phyloP scores from a whole-genome alignment of 1,139 yeast species.

The Yamadazyma oceani region DNA sequence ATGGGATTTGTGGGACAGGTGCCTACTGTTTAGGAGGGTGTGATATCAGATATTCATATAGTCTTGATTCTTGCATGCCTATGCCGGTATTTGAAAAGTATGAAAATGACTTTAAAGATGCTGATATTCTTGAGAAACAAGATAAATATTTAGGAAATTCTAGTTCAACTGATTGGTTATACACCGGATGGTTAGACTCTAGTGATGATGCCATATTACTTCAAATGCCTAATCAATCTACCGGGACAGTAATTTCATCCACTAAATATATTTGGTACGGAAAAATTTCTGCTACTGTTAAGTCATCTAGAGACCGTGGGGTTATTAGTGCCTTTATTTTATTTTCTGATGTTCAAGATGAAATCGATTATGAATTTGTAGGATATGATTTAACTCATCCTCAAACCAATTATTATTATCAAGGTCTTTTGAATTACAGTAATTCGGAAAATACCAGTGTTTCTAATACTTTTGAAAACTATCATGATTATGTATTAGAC shows the following conservation, averaged over 20 bases:
- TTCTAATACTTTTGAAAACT: conserved; percentile 59
- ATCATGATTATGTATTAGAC: conserved; percentile 77
- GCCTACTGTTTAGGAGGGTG: conserved; percentile 80
- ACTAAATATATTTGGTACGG: conserved; percentile 88
- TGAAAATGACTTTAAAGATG: conserved; percentile 36
- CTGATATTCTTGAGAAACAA: conserved; percentile 27
- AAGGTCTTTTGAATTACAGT: conserved; percentile 69
- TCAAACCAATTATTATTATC: conserved; percentile 77
- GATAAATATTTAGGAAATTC: conserved; percentile 69
- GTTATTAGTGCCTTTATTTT: conserved; percentile 85
- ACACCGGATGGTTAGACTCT: conserved; percentile 64
- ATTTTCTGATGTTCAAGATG: conserved; percentile 85
- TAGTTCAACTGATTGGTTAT: conserved; percentile 67
- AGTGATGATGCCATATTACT: conserved; percentile 55
- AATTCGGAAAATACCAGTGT: conserved; percentile 52
- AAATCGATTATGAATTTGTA: conserved; percentile 83
- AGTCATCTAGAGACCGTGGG: conserved; percentile 75
- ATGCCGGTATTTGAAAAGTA: conserved; percentile 43
- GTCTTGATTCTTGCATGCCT: conserved; percentile 67
- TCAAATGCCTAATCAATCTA: conserved; percentile 78
- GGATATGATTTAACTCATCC: conserved; percentile 68
- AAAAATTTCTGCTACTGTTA: conserved; percentile 64
- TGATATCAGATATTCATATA: conserved; percentile 65
- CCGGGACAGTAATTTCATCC: conserved; percentile 82
- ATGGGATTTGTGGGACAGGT: conserved; percentile 85